A percentile compares a stretch with the other conserved stretches of the same genome.
phyloP scores from a whole-genome alignment of 163 green algal species.

The Coccomyxa subellipsoidea region DNA sequence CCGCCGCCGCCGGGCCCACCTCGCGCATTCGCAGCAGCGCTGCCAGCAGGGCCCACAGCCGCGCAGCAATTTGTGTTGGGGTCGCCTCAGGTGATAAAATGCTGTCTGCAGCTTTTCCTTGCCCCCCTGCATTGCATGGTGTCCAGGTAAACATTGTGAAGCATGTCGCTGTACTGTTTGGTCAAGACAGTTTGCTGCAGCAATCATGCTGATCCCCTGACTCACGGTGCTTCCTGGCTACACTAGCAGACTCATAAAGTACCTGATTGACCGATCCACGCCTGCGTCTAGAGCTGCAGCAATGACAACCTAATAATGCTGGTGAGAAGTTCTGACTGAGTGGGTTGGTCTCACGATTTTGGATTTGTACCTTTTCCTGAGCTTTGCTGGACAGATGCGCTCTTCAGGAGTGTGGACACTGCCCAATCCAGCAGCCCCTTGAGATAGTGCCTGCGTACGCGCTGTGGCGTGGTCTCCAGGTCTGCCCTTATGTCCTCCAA shows the following conservation, averaged over 20 bases:
- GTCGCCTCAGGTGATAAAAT: no score
- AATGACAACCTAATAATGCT: no score
- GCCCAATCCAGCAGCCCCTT: not conserved
- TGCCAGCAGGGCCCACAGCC: not conserved
- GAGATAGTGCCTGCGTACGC: not conserved
- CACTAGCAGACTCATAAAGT: no score
- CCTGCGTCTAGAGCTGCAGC: no score
- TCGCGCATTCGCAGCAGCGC: not conserved
- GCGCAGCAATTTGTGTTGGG: not conserved
- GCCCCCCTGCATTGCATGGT: not conserved
- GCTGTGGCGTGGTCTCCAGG: not conserved
- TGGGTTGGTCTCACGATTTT: no score
- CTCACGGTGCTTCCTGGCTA: no score
- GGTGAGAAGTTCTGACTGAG: no score
- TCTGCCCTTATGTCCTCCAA: not conserved
- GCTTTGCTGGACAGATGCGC: not conserved
- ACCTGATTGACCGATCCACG: no score
- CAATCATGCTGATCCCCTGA: no score
- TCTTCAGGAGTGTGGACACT: not conserved
- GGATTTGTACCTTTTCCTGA: not conserved
- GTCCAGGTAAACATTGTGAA: not conserved
- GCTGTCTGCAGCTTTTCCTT: no score
- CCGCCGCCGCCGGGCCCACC: not conserved
- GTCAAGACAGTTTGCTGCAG: no score
- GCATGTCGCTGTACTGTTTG: no score